Evolutionary conservation across 1,139 yeast genomes (phyloP).

Genomic region (Lodderomyces oxycetoniae): DNA sequence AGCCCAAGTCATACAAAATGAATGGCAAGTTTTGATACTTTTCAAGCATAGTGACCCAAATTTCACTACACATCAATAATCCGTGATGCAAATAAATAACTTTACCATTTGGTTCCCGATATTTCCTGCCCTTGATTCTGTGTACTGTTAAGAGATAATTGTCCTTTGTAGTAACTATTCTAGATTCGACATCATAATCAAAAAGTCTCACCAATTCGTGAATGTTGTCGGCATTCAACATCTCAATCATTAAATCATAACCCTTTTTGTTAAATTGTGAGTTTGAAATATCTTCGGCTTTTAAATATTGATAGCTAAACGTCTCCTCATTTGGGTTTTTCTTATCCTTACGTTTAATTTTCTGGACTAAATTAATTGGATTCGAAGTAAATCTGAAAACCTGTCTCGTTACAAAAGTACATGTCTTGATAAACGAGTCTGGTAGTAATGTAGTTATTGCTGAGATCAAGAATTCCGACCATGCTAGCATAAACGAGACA

Average conservation of each 20-base stretch:
- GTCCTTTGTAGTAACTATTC: slow-evolving; percentile 37
- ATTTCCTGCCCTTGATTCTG: slow-evolving; percentile 18
- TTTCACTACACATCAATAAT: slow-evolving; percentile 81
- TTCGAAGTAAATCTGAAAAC: slow-evolving; percentile 28
- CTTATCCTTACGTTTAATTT: slow-evolving; percentile 9
- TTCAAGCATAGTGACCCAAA: slow-evolving; percentile 75
- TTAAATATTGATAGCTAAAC: slow-evolving; percentile 8
- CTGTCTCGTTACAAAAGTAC: slow-evolving; percentile 25
- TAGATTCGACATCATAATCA: slow-evolving; percentile 38
- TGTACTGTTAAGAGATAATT: slow-evolving; percentile 36
- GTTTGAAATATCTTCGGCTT: slow-evolving; percentile 9
- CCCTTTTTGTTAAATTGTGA: slow-evolving; percentile 16
- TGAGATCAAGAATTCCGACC: slow-evolving; percentile 37
- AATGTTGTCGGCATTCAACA: slow-evolving; percentile 31
- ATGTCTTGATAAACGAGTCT: slow-evolving; percentile 23
- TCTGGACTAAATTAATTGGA: slow-evolving; percentile 25
- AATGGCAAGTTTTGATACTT: slow-evolving; percentile 68
- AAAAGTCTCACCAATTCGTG: slow-evolving; percentile 34
- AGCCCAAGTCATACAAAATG: slow-evolving; percentile 70
- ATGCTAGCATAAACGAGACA: slow-evolving; percentile 35
- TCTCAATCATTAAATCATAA: slow-evolving; percentile 28
- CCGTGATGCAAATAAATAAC: slow-evolving; percentile 89
- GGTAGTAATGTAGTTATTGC: slow-evolving; percentile 35
- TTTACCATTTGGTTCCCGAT: slow-evolving; percentile 26
- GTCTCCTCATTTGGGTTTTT: slow-evolving; percentile 5